Base-by-base conservation (phyloP, 257 asterid genomes). In the Fraxinus excelsior region DNA sequence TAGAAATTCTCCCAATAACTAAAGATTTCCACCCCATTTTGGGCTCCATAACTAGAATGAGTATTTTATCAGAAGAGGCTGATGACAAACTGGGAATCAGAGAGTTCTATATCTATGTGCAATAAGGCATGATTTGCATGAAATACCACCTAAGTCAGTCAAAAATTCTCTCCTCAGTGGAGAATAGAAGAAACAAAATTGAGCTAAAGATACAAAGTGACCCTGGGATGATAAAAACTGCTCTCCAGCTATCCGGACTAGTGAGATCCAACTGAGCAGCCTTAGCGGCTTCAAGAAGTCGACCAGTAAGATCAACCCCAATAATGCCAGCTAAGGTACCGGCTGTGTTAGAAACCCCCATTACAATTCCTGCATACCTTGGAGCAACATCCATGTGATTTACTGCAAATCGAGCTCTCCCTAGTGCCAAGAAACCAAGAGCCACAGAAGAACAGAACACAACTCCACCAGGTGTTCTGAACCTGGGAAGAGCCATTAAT, bases 361-460 rank as follows among this genome's bases (percentile, higher is more conserved):
- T 94, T 10, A 94, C 89, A 46, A 94, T 92, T 65, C 98, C 98
- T 1, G 98, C 98, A 81, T 92, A 94, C 69, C 94, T 88, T 3
- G 98, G 98, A 75, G 97, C 98, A 32, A 94, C 85, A 86, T 94
- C 97, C 97, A 94, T 88, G 87, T 94, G 98, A 74, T 94, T 94
- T 37, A 94, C 97, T 0, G 97, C 98, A 80, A 94, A 94, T 16
- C 98, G 97, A 7, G 97, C 98, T 79, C 98, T 88, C n/a, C 97
- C 98, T 3, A 94, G 88, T 0, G 98, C 98, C 90, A 94, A 82
- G 80, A 87, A 94, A 56, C 98, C 98, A 13, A 94, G 93, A 23
- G 97, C 97, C 75, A 91, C 85, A 0, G 98, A 91, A 31, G 98
- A 94, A 74, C 97, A 91, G 19, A 91, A 83, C 65, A 94, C 89